These are phyloP conservation scores for Elaeagnus macrophylla DNA, from an alignment of 306 rosid genomes.

Conservation along the genomic window DNA sequence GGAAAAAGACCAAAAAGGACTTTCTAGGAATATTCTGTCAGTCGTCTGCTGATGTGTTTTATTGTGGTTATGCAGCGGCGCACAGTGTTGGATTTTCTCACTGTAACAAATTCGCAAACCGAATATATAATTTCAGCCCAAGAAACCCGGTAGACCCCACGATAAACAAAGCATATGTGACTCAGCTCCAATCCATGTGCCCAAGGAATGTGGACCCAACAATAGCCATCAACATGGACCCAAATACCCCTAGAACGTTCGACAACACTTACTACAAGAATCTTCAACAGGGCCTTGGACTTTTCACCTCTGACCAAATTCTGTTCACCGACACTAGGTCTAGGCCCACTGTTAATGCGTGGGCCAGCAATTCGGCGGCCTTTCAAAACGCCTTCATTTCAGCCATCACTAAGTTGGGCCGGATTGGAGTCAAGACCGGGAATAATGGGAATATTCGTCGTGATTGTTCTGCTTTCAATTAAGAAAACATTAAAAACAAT, in stretches of 20 bases:
- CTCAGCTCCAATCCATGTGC: slow-evolving; percentile 42
- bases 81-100: slow-evolving; percentile 69
- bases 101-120: slow-evolving; percentile 32
- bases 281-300: slow-evolving; percentile 31
- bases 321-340: slow-evolving; percentile 41
- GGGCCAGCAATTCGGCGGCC: slow-evolving; percentile 37
- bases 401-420: slow-evolving; percentile 73
- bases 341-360: slow-evolving; percentile 41
- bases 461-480: slow-evolving; percentile 21
- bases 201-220: slow-evolving; percentile 43
- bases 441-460: slow-evolving; percentile 47
- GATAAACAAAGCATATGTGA: slow-evolving; percentile 37
- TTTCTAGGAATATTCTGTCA: too few species aligned
- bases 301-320: slow-evolving; percentile 52
- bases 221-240: slow-evolving; percentile 38
- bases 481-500: too few species aligned
- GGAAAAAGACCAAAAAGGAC: too few species aligned
- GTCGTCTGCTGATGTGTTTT: neutral
- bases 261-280: slow-evolving; percentile 58
- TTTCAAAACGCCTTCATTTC: slow-evolving; percentile 48
- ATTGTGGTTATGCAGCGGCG: slow-evolving; percentile 34
- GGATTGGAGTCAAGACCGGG: slow-evolving; percentile 46
- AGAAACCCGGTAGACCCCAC: slow-evolving; percentile 51
- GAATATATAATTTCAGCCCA: slow-evolving; percentile 43
- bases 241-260: slow-evolving; percentile 26